These are phyloP conservation scores for Pharnaceum exiguum DNA, from an alignment of 148 eudicot genomes.

Conservation along the genomic window DNA sequence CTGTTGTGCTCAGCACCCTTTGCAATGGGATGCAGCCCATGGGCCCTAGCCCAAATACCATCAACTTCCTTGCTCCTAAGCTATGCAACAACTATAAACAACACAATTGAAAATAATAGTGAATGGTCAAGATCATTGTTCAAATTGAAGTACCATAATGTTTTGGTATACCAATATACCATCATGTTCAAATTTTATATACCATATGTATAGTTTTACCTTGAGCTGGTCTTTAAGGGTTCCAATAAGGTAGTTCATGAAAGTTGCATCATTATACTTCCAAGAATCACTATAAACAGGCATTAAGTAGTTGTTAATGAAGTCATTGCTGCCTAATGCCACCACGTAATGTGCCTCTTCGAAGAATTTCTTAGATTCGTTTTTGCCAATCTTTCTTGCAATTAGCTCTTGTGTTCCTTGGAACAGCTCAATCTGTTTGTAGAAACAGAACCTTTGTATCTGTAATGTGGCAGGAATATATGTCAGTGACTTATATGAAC, in stretches of 20 bases:
- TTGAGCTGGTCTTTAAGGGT: slow-evolving; percentile 62
- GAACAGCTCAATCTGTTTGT: slow-evolving; percentile 81
- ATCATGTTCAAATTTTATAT: no score
- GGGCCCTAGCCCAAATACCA: slow-evolving; percentile 84
- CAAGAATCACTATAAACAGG: slow-evolving; percentile 80
- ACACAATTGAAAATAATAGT: neutral
- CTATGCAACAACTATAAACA: slow-evolving; percentile 66
- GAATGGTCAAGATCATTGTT: no score
- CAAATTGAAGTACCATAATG: no score
- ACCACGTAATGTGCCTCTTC: slow-evolving; percentile 57
- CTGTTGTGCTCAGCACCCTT: slow-evolving; percentile 61
- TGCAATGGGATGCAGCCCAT: slow-evolving; percentile 96
- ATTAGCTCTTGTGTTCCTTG: slow-evolving; percentile 62
- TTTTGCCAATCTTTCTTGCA: slow-evolving; percentile 45
- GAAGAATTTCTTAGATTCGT: slow-evolving; percentile 55
- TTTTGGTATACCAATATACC: no score
- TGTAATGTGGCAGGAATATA: slow-evolving; percentile 13
- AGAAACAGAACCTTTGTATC: slow-evolving; percentile 75
- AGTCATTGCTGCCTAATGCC: slow-evolving; percentile 91
- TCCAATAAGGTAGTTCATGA: slow-evolving; percentile 53
- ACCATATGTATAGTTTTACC: no score
- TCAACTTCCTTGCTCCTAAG: slow-evolving; percentile 66
- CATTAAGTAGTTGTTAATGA: slow-evolving; percentile 91
- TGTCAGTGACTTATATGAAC: neutral
- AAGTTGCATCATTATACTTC: slow-evolving; percentile 52